Percentiles rank a stretch among this genome's conserved stretches.
These are phyloP conservation scores for Penicillium turbatum DNA, from an alignment of 495 filamentous ascomycete species.

Conservation along the genomic window DNA sequence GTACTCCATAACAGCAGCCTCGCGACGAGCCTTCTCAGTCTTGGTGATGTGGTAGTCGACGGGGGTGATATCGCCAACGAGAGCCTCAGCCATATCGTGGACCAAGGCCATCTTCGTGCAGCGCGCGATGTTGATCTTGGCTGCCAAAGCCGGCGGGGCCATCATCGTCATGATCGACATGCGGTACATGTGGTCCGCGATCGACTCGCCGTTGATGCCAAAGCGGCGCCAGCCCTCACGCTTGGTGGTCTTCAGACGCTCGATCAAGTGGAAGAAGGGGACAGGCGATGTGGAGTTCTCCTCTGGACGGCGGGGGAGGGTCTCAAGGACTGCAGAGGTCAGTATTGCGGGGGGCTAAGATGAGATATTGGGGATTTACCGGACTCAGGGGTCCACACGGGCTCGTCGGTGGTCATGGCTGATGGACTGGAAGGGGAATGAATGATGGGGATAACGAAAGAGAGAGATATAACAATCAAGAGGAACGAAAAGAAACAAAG, in stretches of 20 bases:
- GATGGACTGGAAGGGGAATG: conserved; percentile 8
- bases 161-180: conserved; percentile 97
- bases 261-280: conserved; percentile 88
- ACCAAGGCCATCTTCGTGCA: conserved; percentile 92
- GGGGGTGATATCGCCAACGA: conserved; percentile 96
- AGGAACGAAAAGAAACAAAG: conserved; percentile 8
- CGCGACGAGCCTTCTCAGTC: conserved; percentile 78
- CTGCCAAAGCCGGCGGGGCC: conserved; percentile 69
- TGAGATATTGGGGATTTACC: conserved; percentile 7
- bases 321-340: conserved; percentile 36
- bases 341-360: not conserved
- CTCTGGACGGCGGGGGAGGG: conserved; percentile 47
- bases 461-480: conserved; percentile 6
- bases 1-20: conserved; percentile 85
- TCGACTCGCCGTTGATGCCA: conserved; percentile 74
- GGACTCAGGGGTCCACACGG: conserved; percentile 19
- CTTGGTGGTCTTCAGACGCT: conserved; percentile 89
- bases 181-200: conserved; percentile 98
- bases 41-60: conserved; percentile 59
- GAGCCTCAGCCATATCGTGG: conserved; percentile 94
- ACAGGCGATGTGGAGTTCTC: conserved; percentile 68
- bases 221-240: conserved; percentile 95
- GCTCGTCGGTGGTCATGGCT: conserved; percentile 26
- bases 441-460: conserved; percentile 11
- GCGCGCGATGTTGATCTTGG: conserved; percentile 66